phyloP scores from a whole-genome alignment of 116 monocot species.

The Phalaenopsis hybrid region DNA sequence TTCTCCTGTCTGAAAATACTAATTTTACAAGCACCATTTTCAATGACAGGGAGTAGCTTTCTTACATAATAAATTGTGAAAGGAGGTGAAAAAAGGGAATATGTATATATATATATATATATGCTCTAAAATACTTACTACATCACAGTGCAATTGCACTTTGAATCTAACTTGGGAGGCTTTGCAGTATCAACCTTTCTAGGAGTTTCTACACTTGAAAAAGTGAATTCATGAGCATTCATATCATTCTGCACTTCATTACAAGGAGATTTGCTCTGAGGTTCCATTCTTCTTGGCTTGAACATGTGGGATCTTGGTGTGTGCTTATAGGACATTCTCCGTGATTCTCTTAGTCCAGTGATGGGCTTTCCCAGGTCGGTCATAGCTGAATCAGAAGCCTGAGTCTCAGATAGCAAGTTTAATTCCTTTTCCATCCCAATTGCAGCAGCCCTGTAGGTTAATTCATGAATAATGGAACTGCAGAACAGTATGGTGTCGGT shows the following conservation, averaged over 20 bases:
- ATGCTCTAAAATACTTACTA: slow-evolving; percentile 17
- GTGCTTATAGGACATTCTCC: slow-evolving; percentile 13
- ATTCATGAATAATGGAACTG: slow-evolving; percentile 78
- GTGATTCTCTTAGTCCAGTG: slow-evolving; percentile 18
- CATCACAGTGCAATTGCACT: slow-evolving; percentile 94
- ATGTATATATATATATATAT: background rate
- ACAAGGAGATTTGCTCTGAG: slow-evolving; percentile 13
- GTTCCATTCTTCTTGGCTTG: slow-evolving; percentile 39
- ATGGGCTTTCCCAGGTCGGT: slow-evolving; percentile 24
- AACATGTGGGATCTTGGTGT: slow-evolving; percentile 37
- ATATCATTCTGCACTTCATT: slow-evolving; percentile 19
- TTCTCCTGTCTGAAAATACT: background rate
- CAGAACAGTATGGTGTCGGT: slow-evolving; percentile 79
- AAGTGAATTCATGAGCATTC: slow-evolving; percentile 7
- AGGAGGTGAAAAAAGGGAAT: background rate
- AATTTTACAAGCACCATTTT: background rate
- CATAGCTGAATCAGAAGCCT: slow-evolving; percentile 20
- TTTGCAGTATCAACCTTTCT: slow-evolving; percentile 29
- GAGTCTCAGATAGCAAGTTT: background rate
- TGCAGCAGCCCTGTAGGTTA: slow-evolving; percentile 64
- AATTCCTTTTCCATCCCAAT: slow-evolving; percentile 64
- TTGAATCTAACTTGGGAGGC: slow-evolving; percentile 67
- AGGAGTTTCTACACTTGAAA: slow-evolving; percentile 16
- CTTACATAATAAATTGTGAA: background rate
- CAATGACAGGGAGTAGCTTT: background rate